These are phyloP conservation scores for Pseudogymnoascus sp. DNA, from an alignment of 2,329 filamentous ascomycete genomes.

Conservation along the genomic window DNA sequence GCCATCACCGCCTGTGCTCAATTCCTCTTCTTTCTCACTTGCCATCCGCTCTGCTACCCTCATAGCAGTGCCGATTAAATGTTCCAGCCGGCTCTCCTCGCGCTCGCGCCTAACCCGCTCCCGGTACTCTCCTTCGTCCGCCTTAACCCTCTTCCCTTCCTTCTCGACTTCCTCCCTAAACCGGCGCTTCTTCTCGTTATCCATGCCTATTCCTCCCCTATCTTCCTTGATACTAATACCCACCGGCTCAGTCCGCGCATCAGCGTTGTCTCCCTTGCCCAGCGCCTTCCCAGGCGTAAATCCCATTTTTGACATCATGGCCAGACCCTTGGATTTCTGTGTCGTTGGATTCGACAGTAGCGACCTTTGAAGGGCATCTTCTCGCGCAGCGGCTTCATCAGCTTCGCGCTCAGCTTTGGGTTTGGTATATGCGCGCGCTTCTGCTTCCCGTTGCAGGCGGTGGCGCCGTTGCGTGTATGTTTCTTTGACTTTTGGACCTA, in stretches of 20 bases:
- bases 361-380: conserved; percentile 67
- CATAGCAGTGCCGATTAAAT: conserved; percentile 67
- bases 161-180: conserved; percentile 52
- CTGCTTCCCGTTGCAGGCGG: conserved; percentile 48
- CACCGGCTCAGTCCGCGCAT: conserved; percentile 58
- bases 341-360: conserved; percentile 49
- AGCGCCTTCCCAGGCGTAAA: conserved; percentile 70
- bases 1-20: conserved; percentile 14
- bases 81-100: conserved; percentile 60
- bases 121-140: conserved; percentile 62
- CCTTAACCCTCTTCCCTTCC: conserved; percentile 51
- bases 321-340: conserved; percentile 72
- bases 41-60: conserved; percentile 70
- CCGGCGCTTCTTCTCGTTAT: conserved; percentile 75
- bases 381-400: conserved; percentile 61
- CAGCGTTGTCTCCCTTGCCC: conserved; percentile 49
- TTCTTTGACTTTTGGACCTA: conserved; percentile 40
- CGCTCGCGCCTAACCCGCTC: conserved; percentile 62
- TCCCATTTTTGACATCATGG: conserved; percentile 96
- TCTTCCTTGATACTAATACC: conserved; percentile 68
- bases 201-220: conserved; percentile 73
- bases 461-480: conserved; percentile 49
- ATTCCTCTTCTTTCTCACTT: conserved; percentile 21
- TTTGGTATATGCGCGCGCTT: conserved; percentile 57
- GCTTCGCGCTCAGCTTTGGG: conserved; percentile 78